phyloP scores from a whole-genome alignment of 768 basidiomycete genomes.

The Guyanaporus albipodus region DNA sequence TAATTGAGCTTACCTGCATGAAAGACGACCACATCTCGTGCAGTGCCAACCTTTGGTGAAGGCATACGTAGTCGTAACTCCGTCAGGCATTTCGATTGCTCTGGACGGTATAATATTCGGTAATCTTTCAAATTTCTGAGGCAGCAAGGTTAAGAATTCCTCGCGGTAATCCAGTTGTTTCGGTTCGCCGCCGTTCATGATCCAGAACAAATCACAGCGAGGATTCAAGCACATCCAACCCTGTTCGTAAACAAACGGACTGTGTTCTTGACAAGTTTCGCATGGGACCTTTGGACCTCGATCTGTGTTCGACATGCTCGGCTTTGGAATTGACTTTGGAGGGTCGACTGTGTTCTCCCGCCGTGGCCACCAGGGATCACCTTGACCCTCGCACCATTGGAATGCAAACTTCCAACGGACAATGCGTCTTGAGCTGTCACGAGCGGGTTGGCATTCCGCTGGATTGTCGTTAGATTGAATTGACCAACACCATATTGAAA shows the following conservation, averaged over 20 bases:
- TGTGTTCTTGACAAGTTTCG: constrained; percentile 38
- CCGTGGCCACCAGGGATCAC: constrained; percentile 46
- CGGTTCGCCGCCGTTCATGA: constrained; percentile 25
- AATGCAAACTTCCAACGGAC: constrained; percentile 81
- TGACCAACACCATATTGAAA: background rate
- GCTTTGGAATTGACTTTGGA: background rate
- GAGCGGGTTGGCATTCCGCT: constrained; percentile 60
- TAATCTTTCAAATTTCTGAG: constrained; percentile 30
- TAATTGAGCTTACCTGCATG: constrained; percentile 53
- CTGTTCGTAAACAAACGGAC: constrained; percentile 50
- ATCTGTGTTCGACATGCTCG: background rate
- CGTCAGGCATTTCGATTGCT: constrained; percentile 24
- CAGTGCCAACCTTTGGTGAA: constrained; percentile 73
- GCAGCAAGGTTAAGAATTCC: constrained; percentile 41
- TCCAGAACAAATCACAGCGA: constrained; percentile 56
- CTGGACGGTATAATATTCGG: constrained; percentile 40
- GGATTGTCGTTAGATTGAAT: constrained; percentile 12
- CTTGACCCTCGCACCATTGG: constrained; percentile 78
- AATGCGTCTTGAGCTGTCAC: constrained; percentile 48
- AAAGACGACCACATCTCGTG: constrained; percentile 61
- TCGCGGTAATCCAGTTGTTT: constrained; percentile 44
- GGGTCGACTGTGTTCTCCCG: background rate
- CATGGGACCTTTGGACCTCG: constrained; percentile 32
- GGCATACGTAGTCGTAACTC: constrained; percentile 48
- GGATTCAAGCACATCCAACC: constrained; percentile 66